Evolutionary conservation across 2,329 filamentous ascomycete genomes (phyloP).

Genomic region (Stachybotrys chartarum): DNA sequence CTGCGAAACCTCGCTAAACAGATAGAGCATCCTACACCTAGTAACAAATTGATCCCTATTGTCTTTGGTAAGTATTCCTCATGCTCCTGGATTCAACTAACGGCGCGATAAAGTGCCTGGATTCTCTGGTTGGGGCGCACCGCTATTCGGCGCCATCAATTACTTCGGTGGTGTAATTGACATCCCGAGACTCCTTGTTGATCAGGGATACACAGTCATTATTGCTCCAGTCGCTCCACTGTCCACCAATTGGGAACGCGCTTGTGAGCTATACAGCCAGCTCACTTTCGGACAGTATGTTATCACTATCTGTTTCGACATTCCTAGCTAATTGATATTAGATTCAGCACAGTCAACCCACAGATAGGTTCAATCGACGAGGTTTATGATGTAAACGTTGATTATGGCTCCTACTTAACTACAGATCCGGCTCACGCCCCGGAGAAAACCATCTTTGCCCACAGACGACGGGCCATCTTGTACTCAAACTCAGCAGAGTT

Average conservation of each 20-base stretch:
- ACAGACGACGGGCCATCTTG: slow-evolving; percentile 3
- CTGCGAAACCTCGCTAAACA: slow-evolving; percentile 1
- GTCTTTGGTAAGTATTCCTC: not conserved
- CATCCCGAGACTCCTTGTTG: slow-evolving; percentile 3
- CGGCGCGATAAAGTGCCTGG: slow-evolving; percentile 1
- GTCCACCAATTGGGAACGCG: slow-evolving; percentile 5
- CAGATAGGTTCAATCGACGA: not conserved
- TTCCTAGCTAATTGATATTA: not conserved
- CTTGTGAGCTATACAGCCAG: slow-evolving; percentile 5
- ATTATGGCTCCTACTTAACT: slow-evolving; percentile 3
- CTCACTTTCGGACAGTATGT: slow-evolving; percentile 3
- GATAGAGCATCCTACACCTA: not conserved
- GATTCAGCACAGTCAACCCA: slow-evolving; percentile 2
- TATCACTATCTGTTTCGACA: not conserved
- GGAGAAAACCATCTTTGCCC: not conserved
- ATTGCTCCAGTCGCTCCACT: slow-evolving; percentile 4
- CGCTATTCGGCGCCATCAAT: slow-evolving; percentile 4
- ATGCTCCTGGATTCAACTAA: not conserved
- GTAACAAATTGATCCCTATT: not conserved
- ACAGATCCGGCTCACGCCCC: slow-evolving; percentile 1
- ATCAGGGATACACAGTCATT: slow-evolving; percentile 5
- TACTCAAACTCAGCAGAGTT: slow-evolving; percentile 1
- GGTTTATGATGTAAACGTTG: slow-evolving; percentile 3
- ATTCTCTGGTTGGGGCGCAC: slow-evolving; percentile 4
- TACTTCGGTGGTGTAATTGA: slow-evolving; percentile 5